A percentile compares a stretch with the other conserved stretches of the same genome.
These are phyloP conservation scores for Chlorella sp. DNA, from an alignment of 139 green algal species.

Conservation along the genomic window DNA sequence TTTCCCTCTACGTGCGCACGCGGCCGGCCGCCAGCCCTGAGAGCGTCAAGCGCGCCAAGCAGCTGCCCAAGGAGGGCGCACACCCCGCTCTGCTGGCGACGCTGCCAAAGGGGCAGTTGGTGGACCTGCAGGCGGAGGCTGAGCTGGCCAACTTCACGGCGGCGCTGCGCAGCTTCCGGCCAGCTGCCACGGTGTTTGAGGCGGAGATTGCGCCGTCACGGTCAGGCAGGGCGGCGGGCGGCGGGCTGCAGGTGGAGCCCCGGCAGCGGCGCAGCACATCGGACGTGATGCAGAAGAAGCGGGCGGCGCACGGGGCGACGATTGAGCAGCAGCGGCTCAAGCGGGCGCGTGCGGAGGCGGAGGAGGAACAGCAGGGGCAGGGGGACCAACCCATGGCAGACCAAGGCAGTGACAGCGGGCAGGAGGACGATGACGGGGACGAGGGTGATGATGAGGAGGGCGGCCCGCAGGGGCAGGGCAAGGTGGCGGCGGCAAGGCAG, in stretches of 20 bases:
- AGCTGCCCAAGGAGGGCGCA: slow-evolving; percentile 51
- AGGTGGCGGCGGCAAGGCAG: slow-evolving; percentile 1
- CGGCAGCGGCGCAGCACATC: slow-evolving; percentile 1
- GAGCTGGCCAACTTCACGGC: slow-evolving; percentile 44
- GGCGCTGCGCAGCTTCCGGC: slow-evolving; percentile 67
- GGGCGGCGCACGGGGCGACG: slow-evolving; percentile 38
- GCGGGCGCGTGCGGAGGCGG: slow-evolving; percentile 13
- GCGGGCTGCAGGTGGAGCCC: too few species aligned
- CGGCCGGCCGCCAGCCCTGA: slow-evolving; percentile 67
- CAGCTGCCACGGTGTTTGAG: slow-evolving; percentile 83
- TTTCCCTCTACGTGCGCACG: slow-evolving; percentile 83
- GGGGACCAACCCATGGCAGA: not conserved
- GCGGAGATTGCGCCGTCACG: slow-evolving; percentile 55
- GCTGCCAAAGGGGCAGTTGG: slow-evolving; percentile 30
- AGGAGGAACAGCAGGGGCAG: not conserved
- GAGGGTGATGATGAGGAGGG: too few species aligned
- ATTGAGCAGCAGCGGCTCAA: slow-evolving; percentile 45
- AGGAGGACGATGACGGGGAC: not conserved
- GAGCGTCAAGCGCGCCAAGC: slow-evolving; percentile 56
- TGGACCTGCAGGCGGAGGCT: slow-evolving; percentile 15
- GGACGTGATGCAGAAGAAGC: slow-evolving; percentile 64
- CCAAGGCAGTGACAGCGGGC: not conserved
- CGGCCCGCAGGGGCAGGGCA: too few species aligned
- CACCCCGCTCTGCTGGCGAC: slow-evolving; percentile 72
- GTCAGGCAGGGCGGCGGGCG: too few species aligned